Evolutionary conservation across 139 green algal genomes (phyloP).

Genomic region (Chlorokybus atmophyticus): DNA sequence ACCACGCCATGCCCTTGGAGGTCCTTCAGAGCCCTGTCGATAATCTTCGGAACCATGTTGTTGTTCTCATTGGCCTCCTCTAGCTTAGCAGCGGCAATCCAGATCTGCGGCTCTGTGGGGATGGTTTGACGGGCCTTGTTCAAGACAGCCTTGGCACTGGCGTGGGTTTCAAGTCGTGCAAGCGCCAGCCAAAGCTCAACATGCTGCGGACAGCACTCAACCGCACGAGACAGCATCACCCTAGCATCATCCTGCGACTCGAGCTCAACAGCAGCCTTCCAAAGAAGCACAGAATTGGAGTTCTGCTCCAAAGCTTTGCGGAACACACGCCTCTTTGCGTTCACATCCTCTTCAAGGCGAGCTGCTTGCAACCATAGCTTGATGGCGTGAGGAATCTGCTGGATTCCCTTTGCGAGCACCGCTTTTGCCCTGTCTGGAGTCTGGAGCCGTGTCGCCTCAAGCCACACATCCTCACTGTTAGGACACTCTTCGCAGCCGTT

Average conservation of each 20-base stretch:
- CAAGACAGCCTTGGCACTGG: slow-evolving; percentile 85
- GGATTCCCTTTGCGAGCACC: slow-evolving; percentile 76
- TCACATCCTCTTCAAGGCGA: slow-evolving; percentile 55
- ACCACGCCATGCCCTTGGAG: slow-evolving; percentile 68
- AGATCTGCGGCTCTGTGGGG: slow-evolving; percentile 78
- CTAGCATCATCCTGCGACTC: slow-evolving; percentile 71
- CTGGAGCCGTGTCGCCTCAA: slow-evolving; percentile 83
- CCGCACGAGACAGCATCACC: slow-evolving; percentile 67
- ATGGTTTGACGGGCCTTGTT: slow-evolving; percentile 86
- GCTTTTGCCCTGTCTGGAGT: slow-evolving; percentile 55
- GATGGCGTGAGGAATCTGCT: slow-evolving; percentile 53
- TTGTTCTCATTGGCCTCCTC: slow-evolving; percentile 80
- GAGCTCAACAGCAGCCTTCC: slow-evolving; percentile 92
- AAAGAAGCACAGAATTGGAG: slow-evolving; percentile 75
- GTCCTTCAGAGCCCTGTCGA: slow-evolving; percentile 47
- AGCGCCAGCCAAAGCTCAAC: slow-evolving; percentile 95
- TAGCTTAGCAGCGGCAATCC: slow-evolving; percentile 89
- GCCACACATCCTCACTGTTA: slow-evolving; percentile 90
- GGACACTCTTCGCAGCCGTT: slow-evolving; percentile 88
- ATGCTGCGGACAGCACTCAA: slow-evolving; percentile 84
- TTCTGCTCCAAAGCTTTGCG: slow-evolving; percentile 78
- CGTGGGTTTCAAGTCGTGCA: slow-evolving; percentile 80
- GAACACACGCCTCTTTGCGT: slow-evolving; percentile 72
- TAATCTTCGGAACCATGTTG: slow-evolving; percentile 60
- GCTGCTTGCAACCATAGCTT: slow-evolving; percentile 84